Base-by-base conservation (phyloP, 2,329 filamentous ascomycete species). In the Penicillium sp. region DNA sequence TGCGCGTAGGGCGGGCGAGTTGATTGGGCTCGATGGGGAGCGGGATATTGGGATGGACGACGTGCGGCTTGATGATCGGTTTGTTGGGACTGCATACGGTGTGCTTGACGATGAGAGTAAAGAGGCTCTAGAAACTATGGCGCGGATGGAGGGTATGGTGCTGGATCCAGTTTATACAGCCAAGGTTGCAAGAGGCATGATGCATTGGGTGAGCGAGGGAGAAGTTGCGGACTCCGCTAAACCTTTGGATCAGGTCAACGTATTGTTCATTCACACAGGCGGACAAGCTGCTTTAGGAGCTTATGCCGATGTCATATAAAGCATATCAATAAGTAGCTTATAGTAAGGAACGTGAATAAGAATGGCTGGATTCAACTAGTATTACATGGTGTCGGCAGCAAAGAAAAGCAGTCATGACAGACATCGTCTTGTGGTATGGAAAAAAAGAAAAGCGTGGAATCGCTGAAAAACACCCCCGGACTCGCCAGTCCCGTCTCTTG, bases 261-360 rank as follows among this genome's bases (percentile, higher is more conserved):
- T 62, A 8, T 57, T 73, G 21, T 72, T 73, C 37, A 67, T 73
- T n/a, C 71, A 73, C 58, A 73, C 71, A 2, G 71, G 71, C 10
- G 71, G 71, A 6, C 71, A 73, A 54, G 62, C 67, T 38, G 67
- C 69, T 1, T 46, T 73, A n/a, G 59, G 64, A 40, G 70, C 70
- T 34, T 72, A 72, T 47, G 63, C 61, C 3, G 59, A 65, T 48
- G 13, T 41, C 41, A 39, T 9, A 40, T 46, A 32, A 21, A n/a
- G 15, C 16, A 40, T 31, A 9, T 6, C 2, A 15, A 23, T 9
- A 18, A 16, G 7, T 15, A 4, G 9, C 8, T 13, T 25, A 16
- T 4, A 38, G 25, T 31, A 8, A 15, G 29, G 35, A 23, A 21
- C 5, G 1, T 39, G 16, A 57, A 54, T 47, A 59, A 53, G 15